Percentiles rank a stretch among this genome's conserved stretches.
Evolutionary conservation across 139 green algal genomes (phyloP).

Genomic region (Chlamydomonas asymmetrica): DNA sequence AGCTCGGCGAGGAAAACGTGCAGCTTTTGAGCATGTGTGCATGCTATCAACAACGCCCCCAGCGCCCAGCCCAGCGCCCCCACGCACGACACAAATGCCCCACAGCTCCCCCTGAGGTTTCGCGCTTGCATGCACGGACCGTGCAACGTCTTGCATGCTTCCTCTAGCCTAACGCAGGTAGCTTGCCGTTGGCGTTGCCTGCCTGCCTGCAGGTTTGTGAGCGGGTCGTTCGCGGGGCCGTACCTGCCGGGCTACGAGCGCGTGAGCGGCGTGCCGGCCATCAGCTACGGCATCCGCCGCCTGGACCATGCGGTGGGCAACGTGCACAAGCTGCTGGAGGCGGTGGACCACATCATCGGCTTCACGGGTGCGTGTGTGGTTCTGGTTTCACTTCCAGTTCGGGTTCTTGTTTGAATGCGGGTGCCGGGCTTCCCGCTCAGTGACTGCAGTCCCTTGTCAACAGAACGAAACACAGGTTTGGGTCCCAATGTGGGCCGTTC

Average conservation of each 20-base stretch:
- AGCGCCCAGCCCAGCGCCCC: too few relatives aligned
- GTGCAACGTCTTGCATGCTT: too few relatives aligned
- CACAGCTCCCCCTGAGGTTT: too few relatives aligned
- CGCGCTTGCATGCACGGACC: too few relatives aligned
- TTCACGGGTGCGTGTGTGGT: slow-evolving; percentile 65
- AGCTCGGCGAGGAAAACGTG: too few relatives aligned
- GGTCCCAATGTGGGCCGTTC: not conserved
- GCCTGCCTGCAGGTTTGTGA: slow-evolving; percentile 14
- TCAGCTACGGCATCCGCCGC: slow-evolving; percentile 76
- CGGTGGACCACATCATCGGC: slow-evolving; percentile 83
- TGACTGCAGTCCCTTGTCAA: not conserved
- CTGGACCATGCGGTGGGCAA: slow-evolving; percentile 98
- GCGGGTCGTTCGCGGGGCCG: slow-evolving; percentile 44
- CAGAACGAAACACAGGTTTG: not conserved
- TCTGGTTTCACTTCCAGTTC: not conserved
- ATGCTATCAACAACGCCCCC: too few relatives aligned
- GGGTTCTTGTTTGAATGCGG: not conserved
- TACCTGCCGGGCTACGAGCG: slow-evolving; percentile 82
- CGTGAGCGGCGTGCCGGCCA: slow-evolving; percentile 35
- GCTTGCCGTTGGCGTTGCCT: too few relatives aligned
- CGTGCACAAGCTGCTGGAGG: slow-evolving; percentile 75
- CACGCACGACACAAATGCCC: too few relatives aligned
- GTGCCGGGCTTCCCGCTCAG: too few relatives aligned
- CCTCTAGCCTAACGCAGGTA: too few relatives aligned
- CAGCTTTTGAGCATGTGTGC: too few relatives aligned